Base-by-base conservation (phyloP, 2,329 filamentous ascomycete genomes). In the Gnomoniopsis smithogilvyi region DNA sequence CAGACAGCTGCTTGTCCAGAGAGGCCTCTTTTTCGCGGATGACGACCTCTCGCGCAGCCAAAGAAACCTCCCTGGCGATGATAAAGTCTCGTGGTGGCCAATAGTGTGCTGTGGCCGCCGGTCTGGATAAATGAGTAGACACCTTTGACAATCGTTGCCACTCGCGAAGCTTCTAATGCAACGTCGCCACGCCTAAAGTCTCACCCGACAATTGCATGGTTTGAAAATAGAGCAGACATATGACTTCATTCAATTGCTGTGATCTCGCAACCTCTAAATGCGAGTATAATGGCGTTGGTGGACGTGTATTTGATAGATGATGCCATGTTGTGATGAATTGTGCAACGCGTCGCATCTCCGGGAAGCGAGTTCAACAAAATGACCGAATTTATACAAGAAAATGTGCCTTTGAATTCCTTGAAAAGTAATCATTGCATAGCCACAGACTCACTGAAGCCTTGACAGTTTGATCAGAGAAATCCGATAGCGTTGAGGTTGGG, bases 371-470 rank as follows among this genome's bases (percentile, higher is more conserved):
- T 21, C 6, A 21, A n/a, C 4, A 45, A 45, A 21, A 45, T 11
- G 41, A 4, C 7, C 4, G 19, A 11, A 10, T 45, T 15, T 45
- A 3, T 6, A 45, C 41, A n/a, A 2, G 17, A 19, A 45, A 3
- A 4, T 45, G 12, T 6, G 41, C 4, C 19, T n/a, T 19, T 3
- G 4, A 21, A 3, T 22, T 36, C 43, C 26, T n/a, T 10, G 41
- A 59, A 51, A 47, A 49, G 24, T 47, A 2, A 34, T 12, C 22
- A 3, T 22, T 21, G n/a, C 8, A 41, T 56, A 36, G 45, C 12
- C 17, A 36, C 26, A 41, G 41, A 22, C 60, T 59, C 60, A 56
- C 36, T 52, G 21, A 36, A 59, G 43, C 34, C 26, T 10, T 30
- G 26, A 2, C 22, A 1, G 2, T 1, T 7, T 47, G 38, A 17